These are phyloP conservation scores for Carex scoparia DNA, from an alignment of 176 grass and related monocot species.

Conservation along the genomic window DNA sequence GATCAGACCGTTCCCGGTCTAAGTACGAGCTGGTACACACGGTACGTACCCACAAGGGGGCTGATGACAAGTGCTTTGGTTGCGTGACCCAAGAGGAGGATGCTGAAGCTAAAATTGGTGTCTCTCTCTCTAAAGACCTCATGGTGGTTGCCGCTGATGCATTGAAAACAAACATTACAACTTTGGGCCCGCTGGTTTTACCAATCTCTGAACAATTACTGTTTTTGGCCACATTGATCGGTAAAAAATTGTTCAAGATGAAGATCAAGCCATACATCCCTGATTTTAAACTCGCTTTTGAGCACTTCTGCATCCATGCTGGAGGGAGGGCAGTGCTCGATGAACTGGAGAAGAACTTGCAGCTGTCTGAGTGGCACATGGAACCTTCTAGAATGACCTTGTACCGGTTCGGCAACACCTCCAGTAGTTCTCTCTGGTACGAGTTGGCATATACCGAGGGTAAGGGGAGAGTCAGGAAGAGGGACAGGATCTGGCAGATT, in stretches of 20 bases:
- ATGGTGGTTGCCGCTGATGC: constrained; percentile 91
- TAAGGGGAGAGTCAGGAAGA: constrained; percentile 62
- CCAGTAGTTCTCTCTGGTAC: constrained; percentile 87
- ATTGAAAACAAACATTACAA: constrained; percentile 96
- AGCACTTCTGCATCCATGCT: constrained; percentile 92
- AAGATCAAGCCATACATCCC: constrained; percentile 96
- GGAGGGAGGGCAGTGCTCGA: constrained; percentile 79
- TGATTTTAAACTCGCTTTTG: constrained; percentile 92
- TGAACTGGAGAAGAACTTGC: constrained; percentile 73
- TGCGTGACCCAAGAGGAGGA: constrained; percentile 93
- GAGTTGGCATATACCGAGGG: constrained; percentile 82
- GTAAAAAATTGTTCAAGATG: constrained; percentile 58
- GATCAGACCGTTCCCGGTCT: constrained; percentile 36
- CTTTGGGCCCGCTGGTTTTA: constrained; percentile 67
- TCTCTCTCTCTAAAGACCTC: constrained; percentile 84
- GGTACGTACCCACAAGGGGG: constrained; percentile 77
- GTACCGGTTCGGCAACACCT: constrained; percentile 84
- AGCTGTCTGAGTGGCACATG: constrained; percentile 80
- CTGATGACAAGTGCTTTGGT: constrained; percentile 64
- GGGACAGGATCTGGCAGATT: constrained; percentile 74
- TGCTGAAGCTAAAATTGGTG: constrained; percentile 37
- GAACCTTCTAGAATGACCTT: constrained; percentile 86
- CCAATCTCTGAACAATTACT: constrained; percentile 73
- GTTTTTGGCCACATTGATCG: constrained; percentile 52
- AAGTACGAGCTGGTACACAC: constrained; percentile 84